Evolutionary conservation across 2,329 filamentous ascomycete genomes (phyloP).

Genomic region (Emergomyces pasteurianus): DNA sequence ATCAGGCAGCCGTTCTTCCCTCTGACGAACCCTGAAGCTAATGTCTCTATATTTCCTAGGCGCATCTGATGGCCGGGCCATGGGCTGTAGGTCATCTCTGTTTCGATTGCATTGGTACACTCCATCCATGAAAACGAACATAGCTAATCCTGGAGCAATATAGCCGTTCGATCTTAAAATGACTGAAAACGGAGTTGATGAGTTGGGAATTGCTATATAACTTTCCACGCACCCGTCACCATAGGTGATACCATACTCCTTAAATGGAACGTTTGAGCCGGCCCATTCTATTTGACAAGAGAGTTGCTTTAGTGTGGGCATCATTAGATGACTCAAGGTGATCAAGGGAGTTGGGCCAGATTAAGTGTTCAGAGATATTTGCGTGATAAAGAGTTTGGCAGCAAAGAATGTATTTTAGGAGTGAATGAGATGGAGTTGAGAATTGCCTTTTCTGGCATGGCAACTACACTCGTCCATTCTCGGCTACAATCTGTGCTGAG

Average conservation of each 20-base stretch:
- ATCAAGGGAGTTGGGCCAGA: neutral
- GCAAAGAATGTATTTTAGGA: neutral
- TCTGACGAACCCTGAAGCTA: conserved; percentile 41
- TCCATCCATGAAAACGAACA: conserved; percentile 47
- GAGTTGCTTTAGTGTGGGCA: conserved; percentile 44
- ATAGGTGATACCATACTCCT: conserved; percentile 40
- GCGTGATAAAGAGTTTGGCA: neutral
- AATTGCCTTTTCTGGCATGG: neutral
- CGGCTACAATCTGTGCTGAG: neutral
- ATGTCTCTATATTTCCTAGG: conserved; percentile 27
- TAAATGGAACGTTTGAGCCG: conserved; percentile 30
- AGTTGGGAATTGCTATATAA: conserved; percentile 39
- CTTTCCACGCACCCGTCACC: conserved; percentile 41
- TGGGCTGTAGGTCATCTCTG: conserved; percentile 26
- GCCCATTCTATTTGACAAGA: conserved; percentile 41
- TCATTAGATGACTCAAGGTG: conserved; percentile 17
- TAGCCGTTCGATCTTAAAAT: conserved; percentile 38
- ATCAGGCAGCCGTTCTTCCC: conserved; percentile 38
- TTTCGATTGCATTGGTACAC: conserved; percentile 47
- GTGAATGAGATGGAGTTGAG: neutral
- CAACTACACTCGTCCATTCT: neutral
- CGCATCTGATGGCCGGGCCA: conserved; percentile 10
- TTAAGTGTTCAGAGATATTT: neutral
- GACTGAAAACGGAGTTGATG: conserved; percentile 36
- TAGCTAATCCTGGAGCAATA: conserved; percentile 42